phyloP scores from a whole-genome alignment of 352 stramenopile species.

The Phytophthora pseudosyringae region DNA sequence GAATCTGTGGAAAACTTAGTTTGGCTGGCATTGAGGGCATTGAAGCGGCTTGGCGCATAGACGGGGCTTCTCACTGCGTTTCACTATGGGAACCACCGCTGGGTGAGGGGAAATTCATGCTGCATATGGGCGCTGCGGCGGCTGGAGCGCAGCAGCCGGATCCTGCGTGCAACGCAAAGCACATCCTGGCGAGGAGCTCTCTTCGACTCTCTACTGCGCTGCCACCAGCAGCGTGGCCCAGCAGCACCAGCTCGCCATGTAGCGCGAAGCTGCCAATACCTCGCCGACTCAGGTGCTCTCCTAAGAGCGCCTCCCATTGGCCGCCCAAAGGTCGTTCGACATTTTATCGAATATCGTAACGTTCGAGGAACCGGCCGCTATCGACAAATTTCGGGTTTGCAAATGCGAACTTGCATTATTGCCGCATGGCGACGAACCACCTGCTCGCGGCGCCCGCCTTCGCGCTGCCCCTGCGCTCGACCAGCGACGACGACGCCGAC shows the following conservation, averaged over 20 bases:
- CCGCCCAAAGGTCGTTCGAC: conserved; percentile 25
- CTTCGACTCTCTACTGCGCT: conserved; percentile 3
- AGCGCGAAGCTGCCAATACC: neutral
- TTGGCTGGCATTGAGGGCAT: neutral
- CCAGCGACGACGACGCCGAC: conserved; percentile 25
- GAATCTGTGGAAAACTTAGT: conserved; percentile 33
- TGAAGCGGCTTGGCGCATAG: conserved; percentile 12
- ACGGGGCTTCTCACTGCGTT: conserved; percentile 8
- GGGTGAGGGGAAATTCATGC: conserved; percentile 11
- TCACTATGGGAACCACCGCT: conserved; percentile 31
- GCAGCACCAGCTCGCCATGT: neutral
- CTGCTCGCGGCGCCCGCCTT: conserved; percentile 32
- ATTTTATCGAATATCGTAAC: conserved; percentile 30
- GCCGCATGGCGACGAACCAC: conserved; percentile 31
- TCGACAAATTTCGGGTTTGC: conserved; percentile 3
- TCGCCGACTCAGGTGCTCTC: conserved; percentile 4
- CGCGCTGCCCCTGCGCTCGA: conserved; percentile 8
- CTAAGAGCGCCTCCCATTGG: neutral
- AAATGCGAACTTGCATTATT: neutral
- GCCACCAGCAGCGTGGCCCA: neutral
- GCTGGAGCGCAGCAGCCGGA: conserved; percentile 16
- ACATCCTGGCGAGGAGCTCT: conserved; percentile 22
- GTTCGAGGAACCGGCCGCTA: conserved; percentile 16
- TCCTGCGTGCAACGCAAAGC: conserved; percentile 4
- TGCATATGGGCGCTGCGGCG: conserved; percentile 6